These are phyloP conservation scores for Suhomyces canberraensis DNA, from an alignment of 805 yeast species.

Conservation along the genomic window DNA sequence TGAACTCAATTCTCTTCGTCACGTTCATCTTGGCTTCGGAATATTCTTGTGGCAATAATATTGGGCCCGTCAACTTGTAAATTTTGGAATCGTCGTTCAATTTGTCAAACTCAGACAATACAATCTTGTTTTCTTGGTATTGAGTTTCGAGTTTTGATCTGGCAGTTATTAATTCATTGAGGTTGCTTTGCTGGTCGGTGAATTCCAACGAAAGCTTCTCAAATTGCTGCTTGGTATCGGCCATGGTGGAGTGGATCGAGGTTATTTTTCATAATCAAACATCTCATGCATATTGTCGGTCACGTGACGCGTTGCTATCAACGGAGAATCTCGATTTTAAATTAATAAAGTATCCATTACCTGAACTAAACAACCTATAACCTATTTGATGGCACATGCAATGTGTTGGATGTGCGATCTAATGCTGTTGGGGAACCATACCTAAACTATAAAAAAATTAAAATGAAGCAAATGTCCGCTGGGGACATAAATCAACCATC, in stretches of 20 bases:
- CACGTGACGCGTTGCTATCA: too few species aligned
- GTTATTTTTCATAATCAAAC: neutral
- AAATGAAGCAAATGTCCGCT: too few species aligned
- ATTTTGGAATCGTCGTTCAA: constrained; percentile 70
- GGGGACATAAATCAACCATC: too few species aligned
- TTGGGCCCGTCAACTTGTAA: constrained; percentile 89
- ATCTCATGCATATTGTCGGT: too few species aligned
- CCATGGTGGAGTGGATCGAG: constrained; percentile 1
- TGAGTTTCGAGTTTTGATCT: constrained; percentile 92
- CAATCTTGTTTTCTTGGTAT: constrained; percentile 89
- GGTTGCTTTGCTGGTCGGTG: constrained; percentile 43
- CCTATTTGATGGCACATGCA: too few species aligned
- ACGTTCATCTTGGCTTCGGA: constrained; percentile 82
- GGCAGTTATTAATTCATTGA: constrained; percentile 57
- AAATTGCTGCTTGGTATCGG: constrained; percentile 22
- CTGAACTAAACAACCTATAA: constrained; percentile 1
- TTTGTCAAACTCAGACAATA: constrained; percentile 68
- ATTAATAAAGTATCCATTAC: neutral
- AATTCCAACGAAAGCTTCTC: constrained; percentile 44
- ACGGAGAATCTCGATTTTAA: too few species aligned
- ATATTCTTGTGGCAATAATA: constrained; percentile 83
- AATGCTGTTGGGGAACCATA: too few species aligned
- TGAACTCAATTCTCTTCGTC: constrained; percentile 84
- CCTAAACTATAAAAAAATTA: too few species aligned
- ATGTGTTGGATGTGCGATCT: too few species aligned